Evolutionary conservation across 2,329 filamentous ascomycete species (phyloP).

Genomic region (Fusarium fracticaudum): DNA sequence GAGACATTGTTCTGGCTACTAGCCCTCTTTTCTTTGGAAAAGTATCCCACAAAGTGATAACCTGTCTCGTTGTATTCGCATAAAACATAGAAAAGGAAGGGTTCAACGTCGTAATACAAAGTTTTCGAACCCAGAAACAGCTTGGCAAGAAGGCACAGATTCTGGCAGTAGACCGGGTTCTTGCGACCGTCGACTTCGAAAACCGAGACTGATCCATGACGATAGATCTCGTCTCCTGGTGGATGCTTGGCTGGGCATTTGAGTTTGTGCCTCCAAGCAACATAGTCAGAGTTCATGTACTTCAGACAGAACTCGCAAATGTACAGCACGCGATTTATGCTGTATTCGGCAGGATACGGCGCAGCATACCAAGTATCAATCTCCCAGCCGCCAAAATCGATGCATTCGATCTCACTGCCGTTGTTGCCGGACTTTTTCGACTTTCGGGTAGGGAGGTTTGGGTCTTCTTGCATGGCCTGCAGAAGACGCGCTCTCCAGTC

Average conservation of each 20-base stretch:
- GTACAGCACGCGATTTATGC: constrained; percentile 93
- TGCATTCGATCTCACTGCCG: constrained; percentile 97
- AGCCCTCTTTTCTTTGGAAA: constrained; percentile 96
- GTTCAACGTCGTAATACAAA: constrained; percentile 96
- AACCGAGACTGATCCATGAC: constrained; percentile 88
- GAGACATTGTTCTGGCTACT: constrained; percentile 97
- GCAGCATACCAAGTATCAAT: constrained; percentile 99
- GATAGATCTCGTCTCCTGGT: constrained; percentile 97
- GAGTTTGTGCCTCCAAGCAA: constrained; percentile 96
- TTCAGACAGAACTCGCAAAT: constrained; percentile 99
- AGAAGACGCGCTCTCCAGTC: constrained; percentile 80
- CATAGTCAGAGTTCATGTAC: constrained; percentile 99
- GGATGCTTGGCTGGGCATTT: constrained; percentile 98
- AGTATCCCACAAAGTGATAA: constrained; percentile 98
- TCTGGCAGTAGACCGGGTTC: constrained; percentile 98
- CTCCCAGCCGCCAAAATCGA: constrained; percentile 96
- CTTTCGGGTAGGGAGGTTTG: constrained; percentile 70
- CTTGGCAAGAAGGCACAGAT: constrained; percentile 94
- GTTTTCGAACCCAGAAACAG: constrained; percentile 99
- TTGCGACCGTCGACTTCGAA: constrained; percentile 98
- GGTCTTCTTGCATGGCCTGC: constrained; percentile 68
- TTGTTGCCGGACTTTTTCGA: constrained; percentile 82
- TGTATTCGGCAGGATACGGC: constrained; percentile 98
- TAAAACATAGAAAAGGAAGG: constrained; percentile 96
- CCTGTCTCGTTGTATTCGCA: constrained; percentile 92